These are phyloP conservation scores for Torulaspora gathmanii DNA, from an alignment of 805 yeast genomes.

Conservation along the genomic window DNA sequence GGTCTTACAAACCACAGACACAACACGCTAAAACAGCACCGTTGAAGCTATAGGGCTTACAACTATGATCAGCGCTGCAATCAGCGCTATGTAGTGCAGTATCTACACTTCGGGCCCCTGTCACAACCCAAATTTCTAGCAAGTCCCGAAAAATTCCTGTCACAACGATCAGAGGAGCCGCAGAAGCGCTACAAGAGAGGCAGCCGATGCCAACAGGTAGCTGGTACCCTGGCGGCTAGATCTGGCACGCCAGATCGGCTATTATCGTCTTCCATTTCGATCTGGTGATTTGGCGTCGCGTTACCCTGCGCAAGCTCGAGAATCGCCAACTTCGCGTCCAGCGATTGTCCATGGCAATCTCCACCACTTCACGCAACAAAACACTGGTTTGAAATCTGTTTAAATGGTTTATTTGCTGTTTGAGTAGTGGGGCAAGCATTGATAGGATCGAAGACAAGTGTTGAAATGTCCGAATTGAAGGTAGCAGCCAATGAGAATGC, in stretches of 20 bases:
- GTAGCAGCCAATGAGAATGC: conserved; percentile 17
- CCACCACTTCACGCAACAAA: background rate
- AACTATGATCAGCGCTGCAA: too few species aligned
- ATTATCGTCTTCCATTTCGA: background rate
- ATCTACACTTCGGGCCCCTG: too few species aligned
- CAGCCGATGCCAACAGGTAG: too few species aligned
- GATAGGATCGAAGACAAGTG: background rate
- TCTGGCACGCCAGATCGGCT: background rate
- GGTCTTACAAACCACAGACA: too few species aligned
- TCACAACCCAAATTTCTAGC: too few species aligned
- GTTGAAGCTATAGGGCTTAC: too few species aligned
- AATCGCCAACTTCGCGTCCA: background rate
- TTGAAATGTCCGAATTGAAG: conserved; percentile 32
- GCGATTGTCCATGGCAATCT: background rate
- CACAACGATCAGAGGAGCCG: too few species aligned
- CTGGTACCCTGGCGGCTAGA: background rate
- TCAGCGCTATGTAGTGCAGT: too few species aligned
- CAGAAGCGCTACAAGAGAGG: too few species aligned
- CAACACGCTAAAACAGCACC: too few species aligned
- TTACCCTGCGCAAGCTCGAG: too few species aligned
- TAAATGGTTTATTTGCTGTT: background rate
- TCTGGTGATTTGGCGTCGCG: background rate
- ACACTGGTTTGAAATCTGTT: background rate
- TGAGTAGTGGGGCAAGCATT: background rate
- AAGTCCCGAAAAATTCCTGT: too few species aligned